Conservation (phyloP, 2,329 filamentous ascomycete genomes). For the Hypoxylon sp. region DNA sequence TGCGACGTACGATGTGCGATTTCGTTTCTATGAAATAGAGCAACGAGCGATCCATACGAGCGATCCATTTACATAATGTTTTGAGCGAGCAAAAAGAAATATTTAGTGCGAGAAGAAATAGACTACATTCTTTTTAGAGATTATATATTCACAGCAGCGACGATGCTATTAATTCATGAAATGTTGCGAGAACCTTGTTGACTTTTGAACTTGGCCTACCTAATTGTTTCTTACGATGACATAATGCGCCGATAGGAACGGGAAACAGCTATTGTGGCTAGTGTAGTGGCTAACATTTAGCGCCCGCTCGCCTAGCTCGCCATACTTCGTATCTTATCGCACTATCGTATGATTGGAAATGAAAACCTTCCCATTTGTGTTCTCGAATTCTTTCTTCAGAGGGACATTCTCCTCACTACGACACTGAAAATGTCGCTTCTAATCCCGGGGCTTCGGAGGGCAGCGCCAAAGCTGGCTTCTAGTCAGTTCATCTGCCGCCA, state of each 20-base stretch:
- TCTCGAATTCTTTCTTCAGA: constrained; percentile 17
- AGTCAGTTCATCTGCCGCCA: constrained; percentile 65
- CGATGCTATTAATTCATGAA: neutral
- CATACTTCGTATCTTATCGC: neutral
- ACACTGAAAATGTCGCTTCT: constrained; percentile 59
- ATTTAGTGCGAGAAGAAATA: neutral
- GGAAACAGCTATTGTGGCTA: neutral
- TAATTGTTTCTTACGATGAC: constrained; percentile 3
- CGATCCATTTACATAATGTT: constrained; percentile 21
- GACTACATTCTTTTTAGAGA: neutral
- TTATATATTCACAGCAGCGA: neutral
- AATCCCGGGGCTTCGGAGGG: constrained; percentile 60
- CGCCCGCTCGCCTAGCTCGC: neutral
- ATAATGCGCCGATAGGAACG: neutral
- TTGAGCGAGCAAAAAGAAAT: constrained; percentile 7
- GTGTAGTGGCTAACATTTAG: neutral
- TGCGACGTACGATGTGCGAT: constrained; percentile 29
- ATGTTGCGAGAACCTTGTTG: neutral
- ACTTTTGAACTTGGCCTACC: neutral
- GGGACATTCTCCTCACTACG: constrained; percentile 16
- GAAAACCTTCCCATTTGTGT: constrained; percentile 43
- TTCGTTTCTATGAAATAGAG: constrained; percentile 20
- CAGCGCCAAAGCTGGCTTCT: constrained; percentile 58
- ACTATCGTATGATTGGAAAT: constrained; percentile 46
- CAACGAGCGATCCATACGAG: constrained; percentile 31